phyloP scores from a whole-genome alignment of 176 grass and related monocot genomes.

The Musa acuminata region DNA sequence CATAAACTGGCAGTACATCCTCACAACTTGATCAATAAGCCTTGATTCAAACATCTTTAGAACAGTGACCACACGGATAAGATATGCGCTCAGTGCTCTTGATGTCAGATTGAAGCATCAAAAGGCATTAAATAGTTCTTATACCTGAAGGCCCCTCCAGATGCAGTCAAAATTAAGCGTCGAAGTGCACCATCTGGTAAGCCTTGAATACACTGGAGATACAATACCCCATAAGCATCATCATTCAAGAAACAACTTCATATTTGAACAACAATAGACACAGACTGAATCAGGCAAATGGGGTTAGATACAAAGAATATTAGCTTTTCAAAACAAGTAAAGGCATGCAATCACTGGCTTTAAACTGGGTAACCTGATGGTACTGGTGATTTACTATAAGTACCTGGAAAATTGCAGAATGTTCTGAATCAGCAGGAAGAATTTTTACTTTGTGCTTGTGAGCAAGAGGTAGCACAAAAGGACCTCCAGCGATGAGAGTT shows the following conservation, averaged over 20 bases:
- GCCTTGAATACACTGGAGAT: constrained; percentile 84
- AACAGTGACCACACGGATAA: too few species aligned
- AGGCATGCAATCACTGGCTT: neutral
- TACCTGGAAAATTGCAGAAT: constrained; percentile 99
- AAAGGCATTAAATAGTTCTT: neutral
- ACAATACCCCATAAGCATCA: neutral
- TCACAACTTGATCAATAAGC: too few species aligned
- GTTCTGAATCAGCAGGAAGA: constrained; percentile 98
- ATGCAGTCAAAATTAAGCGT: constrained; percentile 91
- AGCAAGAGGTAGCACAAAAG: constrained; percentile 96
- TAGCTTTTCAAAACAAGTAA: neutral
- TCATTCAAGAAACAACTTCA: neutral
- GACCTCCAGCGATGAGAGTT: constrained; percentile 92
- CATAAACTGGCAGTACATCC: too few species aligned
- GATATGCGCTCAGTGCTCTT: neutral
- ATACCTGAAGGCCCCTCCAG: constrained; percentile 97
- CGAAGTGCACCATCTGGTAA: constrained; percentile 82
- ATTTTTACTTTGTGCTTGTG: constrained; percentile 97
- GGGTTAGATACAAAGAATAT: too few species aligned
- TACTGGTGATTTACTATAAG: neutral
- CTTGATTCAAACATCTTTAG: too few species aligned
- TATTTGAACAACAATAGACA: too few species aligned
- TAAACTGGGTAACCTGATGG: neutral
- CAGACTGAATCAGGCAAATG: too few species aligned
- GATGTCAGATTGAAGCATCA: neutral